Percentiles rank a stretch among this genome's conserved stretches.
These are phyloP conservation scores for Linanthus parryae DNA, from an alignment of 148 eudicot species.

Conservation along the genomic window DNA sequence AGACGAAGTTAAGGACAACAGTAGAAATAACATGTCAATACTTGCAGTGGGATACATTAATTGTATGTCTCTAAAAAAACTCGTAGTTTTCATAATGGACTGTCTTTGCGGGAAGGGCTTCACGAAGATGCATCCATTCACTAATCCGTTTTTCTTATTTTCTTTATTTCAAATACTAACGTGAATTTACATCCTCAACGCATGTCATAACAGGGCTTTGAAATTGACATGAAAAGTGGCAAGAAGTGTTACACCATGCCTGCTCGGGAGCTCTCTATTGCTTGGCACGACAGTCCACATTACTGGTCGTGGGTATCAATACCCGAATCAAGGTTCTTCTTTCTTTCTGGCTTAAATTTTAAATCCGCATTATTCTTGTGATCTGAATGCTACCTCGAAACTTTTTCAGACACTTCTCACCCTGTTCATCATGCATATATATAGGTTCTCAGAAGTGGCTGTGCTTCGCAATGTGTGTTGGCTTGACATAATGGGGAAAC, in stretches of 20 bases:
- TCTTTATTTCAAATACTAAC: not conserved
- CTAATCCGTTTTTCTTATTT: not conserved
- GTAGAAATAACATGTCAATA: not conserved
- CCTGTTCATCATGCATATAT: no score
- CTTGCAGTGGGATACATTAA: not conserved
- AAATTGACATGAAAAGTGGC: constrained; percentile 15
- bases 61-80: not conserved
- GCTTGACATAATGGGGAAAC: constrained; percentile 10
- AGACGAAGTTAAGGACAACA: not conserved
- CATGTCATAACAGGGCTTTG: constrained; percentile 14
- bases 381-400: not conserved
- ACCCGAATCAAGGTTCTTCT: constrained; percentile 1
- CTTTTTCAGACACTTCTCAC: not conserved
- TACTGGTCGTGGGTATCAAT: not conserved
- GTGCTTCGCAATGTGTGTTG: constrained; percentile 4
- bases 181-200: not conserved
- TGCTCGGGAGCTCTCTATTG: constrained; percentile 17
- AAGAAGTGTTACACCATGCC: constrained; percentile 22
- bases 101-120: no score
- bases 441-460: constrained; percentile 13
- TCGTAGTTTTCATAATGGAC: not conserved
- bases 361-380: no score
- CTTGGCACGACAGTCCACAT: constrained; percentile 6
- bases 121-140: no score
- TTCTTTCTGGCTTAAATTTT: no score